These are phyloP conservation scores for Pulicaria dysenterica DNA, from an alignment of 129 eudicot species.

Conservation along the genomic window DNA sequence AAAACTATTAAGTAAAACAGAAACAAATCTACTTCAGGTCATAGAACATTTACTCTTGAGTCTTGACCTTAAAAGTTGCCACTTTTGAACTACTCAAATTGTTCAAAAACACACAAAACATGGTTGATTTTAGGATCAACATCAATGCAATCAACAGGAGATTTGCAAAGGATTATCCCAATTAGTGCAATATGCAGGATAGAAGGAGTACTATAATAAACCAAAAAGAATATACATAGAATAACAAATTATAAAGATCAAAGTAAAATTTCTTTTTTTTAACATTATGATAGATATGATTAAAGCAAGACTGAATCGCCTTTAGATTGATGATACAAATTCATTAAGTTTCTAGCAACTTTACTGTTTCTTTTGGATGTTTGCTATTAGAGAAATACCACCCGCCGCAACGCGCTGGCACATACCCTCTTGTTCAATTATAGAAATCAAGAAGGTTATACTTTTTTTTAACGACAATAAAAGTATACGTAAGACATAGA, in stretches of 20 bases:
- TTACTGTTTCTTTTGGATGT: constrained; percentile 12
- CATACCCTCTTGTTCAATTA: too few species aligned
- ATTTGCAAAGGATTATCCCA: not conserved
- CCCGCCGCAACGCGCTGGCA: too few species aligned
- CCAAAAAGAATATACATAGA: too few species aligned
- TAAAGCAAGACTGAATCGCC: constrained; percentile 39
- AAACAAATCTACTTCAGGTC: not conserved
- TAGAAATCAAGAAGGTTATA: too few species aligned
- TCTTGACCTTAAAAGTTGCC: not conserved
- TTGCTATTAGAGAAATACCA: too few species aligned
- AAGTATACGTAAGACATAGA: too few species aligned
- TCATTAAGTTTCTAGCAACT: too few species aligned
- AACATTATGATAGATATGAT: not conserved
- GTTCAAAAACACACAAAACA: constrained; percentile 16
- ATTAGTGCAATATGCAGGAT: constrained; percentile 5
- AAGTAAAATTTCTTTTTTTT: too few species aligned
- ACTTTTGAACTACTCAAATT: constrained; percentile 7
- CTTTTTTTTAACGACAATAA: too few species aligned
- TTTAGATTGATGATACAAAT: too few species aligned
- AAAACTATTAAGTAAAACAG: too few species aligned
- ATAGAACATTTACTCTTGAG: not conserved
- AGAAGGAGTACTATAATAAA: constrained; percentile 34
- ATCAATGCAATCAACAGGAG: constrained; percentile 19
- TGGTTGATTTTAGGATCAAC: not conserved
- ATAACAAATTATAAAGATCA: too few species aligned